Evolutionary conservation across 441 rosid species (phyloP).

Genomic region (Adansonia gregorii): DNA sequence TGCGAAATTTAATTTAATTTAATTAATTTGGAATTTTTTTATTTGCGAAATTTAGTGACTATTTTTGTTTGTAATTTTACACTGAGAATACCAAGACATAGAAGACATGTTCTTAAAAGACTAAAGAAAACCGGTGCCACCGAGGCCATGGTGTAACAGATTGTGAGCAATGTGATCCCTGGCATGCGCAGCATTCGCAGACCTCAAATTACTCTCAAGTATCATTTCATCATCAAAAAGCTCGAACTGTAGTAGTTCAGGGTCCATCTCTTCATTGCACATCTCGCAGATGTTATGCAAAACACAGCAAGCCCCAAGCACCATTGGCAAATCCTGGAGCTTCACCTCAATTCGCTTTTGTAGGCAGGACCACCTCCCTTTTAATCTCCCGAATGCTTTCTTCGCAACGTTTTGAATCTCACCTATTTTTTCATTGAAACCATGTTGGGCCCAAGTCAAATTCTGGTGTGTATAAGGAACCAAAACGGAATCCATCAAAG

Average conservation of each 20-base stretch:
- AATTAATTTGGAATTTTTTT: too few relatives aligned
- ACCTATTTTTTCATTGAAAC: slow-evolving; percentile 65
- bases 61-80: not conserved
- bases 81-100: not conserved
- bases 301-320: slow-evolving; percentile 87
- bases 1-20: too few relatives aligned
- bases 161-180: slow-evolving; percentile 81
- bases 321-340: slow-evolving; percentile 75
- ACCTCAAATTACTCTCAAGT: slow-evolving; percentile 58
- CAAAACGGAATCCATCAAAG: slow-evolving; percentile 72
- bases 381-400: slow-evolving; percentile 62
- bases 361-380: slow-evolving; percentile 77
- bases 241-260: slow-evolving; percentile 47
- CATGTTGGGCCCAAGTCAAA: slow-evolving; percentile 83
- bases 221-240: slow-evolving; percentile 68
- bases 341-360: slow-evolving; percentile 84
- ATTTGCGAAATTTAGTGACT: not conserved
- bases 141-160: slow-evolving; percentile 77
- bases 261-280: slow-evolving; percentile 56
- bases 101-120: not conserved
- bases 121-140: slow-evolving; percentile 47
- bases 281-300: slow-evolving; percentile 80
- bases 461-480: slow-evolving; percentile 79
- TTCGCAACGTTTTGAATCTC: slow-evolving; percentile 47
- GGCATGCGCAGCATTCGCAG: slow-evolving; percentile 45